These are phyloP conservation scores for Colletotrichum zoysiae DNA, from an alignment of 2,329 filamentous ascomycete species.

Conservation along the genomic window DNA sequence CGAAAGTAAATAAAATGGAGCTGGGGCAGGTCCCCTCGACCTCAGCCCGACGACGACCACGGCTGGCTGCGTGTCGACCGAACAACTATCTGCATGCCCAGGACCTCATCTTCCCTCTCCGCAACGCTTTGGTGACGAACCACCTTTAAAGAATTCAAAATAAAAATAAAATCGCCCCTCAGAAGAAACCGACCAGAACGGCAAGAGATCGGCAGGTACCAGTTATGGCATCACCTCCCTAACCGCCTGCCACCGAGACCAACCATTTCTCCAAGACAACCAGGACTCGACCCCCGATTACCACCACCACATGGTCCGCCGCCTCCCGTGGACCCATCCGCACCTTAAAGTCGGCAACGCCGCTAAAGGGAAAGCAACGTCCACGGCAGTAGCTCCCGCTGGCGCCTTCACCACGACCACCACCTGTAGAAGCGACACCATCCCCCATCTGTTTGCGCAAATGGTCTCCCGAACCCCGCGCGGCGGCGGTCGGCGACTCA, in stretches of 20 bases:
- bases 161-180: neutral
- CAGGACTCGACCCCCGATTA: neutral
- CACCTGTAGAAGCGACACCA: neutral
- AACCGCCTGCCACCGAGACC: neutral
- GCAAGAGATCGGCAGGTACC: neutral
- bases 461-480: constrained; percentile 35
- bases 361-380: neutral
- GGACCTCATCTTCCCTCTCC: neutral
- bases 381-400: neutral
- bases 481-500: constrained; percentile 29
- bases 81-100: neutral
- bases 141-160: too few relatives aligned
- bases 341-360: constrained; percentile 33
- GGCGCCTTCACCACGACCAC: neutral
- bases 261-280: neutral
- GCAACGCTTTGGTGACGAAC: neutral
- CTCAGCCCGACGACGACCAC: neutral
- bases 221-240: constrained; percentile 1
- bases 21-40: neutral
- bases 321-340: constrained; percentile 38
- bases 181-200: neutral
- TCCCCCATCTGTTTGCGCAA: neutral
- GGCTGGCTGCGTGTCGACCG: neutral
- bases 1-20: neutral
- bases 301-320: constrained; percentile 34